These are phyloP conservation scores for Heliamphora pulchella DNA, from an alignment of 179 eudicot species.

Conservation along the genomic window DNA sequence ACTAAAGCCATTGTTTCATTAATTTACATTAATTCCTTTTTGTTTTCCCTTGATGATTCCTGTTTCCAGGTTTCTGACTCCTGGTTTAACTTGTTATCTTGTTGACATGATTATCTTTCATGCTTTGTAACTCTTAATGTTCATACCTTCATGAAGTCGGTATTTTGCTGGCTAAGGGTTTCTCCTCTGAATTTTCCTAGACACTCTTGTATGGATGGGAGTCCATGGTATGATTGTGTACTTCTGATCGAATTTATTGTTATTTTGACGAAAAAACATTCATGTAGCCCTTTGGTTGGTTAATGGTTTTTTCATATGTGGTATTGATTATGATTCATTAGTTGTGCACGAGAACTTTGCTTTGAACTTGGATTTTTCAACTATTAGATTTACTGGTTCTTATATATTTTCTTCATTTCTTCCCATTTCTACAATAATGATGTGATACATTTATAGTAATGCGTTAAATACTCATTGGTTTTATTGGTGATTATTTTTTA, in stretches of 20 bases:
- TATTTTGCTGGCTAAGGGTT: neutral
- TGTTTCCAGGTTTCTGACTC: too few species aligned
- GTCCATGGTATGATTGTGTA: too few species aligned
- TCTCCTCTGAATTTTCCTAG: neutral
- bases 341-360: too few species aligned
- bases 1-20: too few species aligned
- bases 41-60: too few species aligned
- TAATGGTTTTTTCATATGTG: too few species aligned
- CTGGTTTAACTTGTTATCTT: neutral
- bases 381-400: neutral
- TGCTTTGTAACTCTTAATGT: conserved; percentile 8
- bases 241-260: too few species aligned
- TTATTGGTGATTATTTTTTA: conserved; percentile 23
- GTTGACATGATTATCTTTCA: neutral
- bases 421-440: neutral
- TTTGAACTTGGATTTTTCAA: neutral
- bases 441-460: neutral
- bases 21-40: too few species aligned
- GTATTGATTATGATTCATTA: too few species aligned
- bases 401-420: neutral
- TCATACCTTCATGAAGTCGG: neutral
- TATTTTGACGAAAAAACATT: too few species aligned
- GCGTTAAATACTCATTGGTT: neutral
- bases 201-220: too few species aligned
- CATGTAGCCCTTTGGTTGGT: too few species aligned